Evolutionary conservation across 176 grass and related monocot species (phyloP).

Genomic region (Triticum aestivum): DNA sequence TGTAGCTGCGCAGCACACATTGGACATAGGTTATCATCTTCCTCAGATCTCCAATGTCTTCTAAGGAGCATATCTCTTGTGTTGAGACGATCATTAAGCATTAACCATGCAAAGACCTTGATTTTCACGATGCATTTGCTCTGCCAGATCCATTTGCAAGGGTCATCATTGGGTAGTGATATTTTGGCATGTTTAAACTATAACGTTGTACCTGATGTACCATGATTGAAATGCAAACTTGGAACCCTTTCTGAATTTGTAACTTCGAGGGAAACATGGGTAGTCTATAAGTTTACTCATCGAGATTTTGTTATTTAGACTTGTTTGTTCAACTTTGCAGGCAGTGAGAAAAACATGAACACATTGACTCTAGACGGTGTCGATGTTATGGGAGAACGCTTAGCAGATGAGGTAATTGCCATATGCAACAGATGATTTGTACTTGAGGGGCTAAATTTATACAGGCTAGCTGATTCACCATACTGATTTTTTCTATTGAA

Average conservation of each 20-base stretch:
- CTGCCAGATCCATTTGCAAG: no score
- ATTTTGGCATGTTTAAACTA: not conserved
- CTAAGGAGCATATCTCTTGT: no score
- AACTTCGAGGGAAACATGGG: not conserved
- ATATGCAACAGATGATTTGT: not conserved
- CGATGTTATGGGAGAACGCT: slow-evolving; percentile 73
- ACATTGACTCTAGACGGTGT: slow-evolving; percentile 72
- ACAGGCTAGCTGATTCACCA: not conserved
- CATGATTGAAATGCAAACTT: not conserved
- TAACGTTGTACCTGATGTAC: not conserved
- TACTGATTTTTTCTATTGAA: not conserved
- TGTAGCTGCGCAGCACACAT: no score
- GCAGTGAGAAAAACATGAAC: slow-evolving; percentile 76
- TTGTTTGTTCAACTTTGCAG: slow-evolving; percentile 43
- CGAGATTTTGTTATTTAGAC: not conserved
- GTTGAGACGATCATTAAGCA: no score
- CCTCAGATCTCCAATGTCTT: no score
- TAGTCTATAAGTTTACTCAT: not conserved
- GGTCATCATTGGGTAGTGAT: not conserved
- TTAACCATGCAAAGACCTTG: no score
- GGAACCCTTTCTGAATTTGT: not conserved
- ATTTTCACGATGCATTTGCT: no score
- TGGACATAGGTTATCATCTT: no score
- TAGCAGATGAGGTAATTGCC: slow-evolving; percentile 68
- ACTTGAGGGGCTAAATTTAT: not conserved